Base-by-base conservation (phyloP, 2,329 filamentous ascomycete species). In the Pestalotiopsis sp. region DNA sequence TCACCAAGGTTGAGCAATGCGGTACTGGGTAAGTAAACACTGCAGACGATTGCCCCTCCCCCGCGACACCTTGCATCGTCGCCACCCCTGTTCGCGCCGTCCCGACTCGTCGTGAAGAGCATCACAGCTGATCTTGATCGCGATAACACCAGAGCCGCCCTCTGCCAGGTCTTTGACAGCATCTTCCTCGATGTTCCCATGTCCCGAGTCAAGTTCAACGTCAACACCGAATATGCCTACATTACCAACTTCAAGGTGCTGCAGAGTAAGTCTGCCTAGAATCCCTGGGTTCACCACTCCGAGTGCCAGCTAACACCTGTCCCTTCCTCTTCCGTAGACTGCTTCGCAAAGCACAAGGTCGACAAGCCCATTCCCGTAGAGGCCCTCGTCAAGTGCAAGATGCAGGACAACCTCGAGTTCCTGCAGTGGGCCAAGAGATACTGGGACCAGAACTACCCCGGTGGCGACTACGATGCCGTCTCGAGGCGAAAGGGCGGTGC, bases 321-420 rank as follows among this genome's bases (percentile, higher is more conserved):
- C 59, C 31, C 12, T 49, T 45, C 12, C 52, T 45, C 60, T 52
- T 31, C 39, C 49, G 58, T 76, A 94, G 95, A 94, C 81, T 87
- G 89, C 73, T 98, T 98, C 79, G 87, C 90, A 71, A 93, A 92
- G 81, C 95, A 98, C 83, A 86, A 90, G 72, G 88, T 99, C 84
- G 95, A 98, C 76, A 94, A 94, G 80, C 92, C 92, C 36, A 91
- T 99, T 75, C 94, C 94, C 69, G 94, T 98, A 79, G 90, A 97
- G 81, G 86, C 88, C 69, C 90, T 99, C 70, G 90, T 96, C 76
- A 99, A 98, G 83, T 99, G 96, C 87, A 98, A 97, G 87, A 99
- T 99, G 95, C 96, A 99, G 87, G 96, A 99, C 83, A 99, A 99
- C 85, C 92, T 99, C 76, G 96, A 98, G 80, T 99, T 99, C 81